Conservation (phyloP, 129 eudicot genomes). For the Smallanthus sonchifolius region DNA sequence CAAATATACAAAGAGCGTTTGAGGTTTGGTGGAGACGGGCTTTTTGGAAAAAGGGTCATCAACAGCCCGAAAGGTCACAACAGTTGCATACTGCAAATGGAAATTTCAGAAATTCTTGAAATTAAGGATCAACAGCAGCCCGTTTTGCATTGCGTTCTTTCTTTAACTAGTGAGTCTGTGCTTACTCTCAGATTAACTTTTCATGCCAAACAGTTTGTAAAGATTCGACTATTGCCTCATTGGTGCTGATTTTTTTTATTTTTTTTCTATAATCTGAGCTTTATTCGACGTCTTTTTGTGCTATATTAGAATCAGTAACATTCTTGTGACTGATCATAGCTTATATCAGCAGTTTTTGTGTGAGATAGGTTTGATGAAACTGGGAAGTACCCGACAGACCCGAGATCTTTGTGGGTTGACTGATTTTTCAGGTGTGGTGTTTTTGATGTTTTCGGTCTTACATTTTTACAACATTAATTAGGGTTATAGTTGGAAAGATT, state of each 20-base stretch:
- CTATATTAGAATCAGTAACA: background rate
- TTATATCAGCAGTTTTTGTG: background rate
- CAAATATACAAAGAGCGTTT: constrained; percentile 84
- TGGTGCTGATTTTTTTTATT: constrained; percentile 1
- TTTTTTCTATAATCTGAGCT: constrained; percentile 9
- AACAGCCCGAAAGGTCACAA: constrained; percentile 37
- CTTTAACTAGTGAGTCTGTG: constrained; percentile 13
- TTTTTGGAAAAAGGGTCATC: constrained; percentile 47
- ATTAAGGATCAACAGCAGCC: constrained; percentile 3
- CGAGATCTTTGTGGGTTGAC: background rate
- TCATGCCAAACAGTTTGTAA: constrained; percentile 23
- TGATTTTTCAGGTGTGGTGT: background rate
- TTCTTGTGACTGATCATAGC: background rate
- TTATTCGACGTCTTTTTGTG: constrained; percentile 1
- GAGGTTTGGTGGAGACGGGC: constrained; percentile 99
- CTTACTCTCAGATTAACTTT: constrained; percentile 16
- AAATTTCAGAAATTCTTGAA: constrained; percentile 40
- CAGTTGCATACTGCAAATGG: constrained; percentile 40
- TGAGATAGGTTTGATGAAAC: constrained; percentile 8
- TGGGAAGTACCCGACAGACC: background rate
- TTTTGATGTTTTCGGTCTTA: background rate
- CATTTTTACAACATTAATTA: background rate
- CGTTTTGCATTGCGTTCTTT: background rate
- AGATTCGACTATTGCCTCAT: constrained; percentile 4
- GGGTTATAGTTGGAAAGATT: background rate